Conservation (phyloP, 345 rosid genomes). For the Populus davidiana region DNA sequence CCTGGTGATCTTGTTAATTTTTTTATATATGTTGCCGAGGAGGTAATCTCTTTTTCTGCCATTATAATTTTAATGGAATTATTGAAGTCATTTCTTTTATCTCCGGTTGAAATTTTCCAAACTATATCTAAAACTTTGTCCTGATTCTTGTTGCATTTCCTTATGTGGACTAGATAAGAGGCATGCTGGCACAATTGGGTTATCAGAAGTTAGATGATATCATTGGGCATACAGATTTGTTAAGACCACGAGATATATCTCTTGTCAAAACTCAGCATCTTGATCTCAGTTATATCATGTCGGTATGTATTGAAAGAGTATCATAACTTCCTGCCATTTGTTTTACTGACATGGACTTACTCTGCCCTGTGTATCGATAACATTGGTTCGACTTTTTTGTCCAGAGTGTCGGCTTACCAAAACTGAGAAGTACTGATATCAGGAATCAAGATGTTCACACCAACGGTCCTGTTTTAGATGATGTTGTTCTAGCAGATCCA, state of each 20-base stretch:
- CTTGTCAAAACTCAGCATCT: slow-evolving; percentile 98
- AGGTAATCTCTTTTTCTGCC: slow-evolving; percentile 48
- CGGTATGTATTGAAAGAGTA: slow-evolving; percentile 45
- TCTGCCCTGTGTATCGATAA: slow-evolving; percentile 9
- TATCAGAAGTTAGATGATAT: slow-evolving; percentile 86
- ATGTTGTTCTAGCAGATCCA: slow-evolving; percentile 71
- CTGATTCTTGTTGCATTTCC: not conserved
- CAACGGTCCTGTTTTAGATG: slow-evolving; percentile 87
- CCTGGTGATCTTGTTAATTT: slow-evolving; percentile 98
- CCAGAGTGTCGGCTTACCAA: slow-evolving; percentile 82
- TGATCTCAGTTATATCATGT: slow-evolving; percentile 73
- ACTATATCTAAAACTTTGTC: not conserved
- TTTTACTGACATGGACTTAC: slow-evolving; percentile 4
- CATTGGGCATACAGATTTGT: slow-evolving; percentile 78
- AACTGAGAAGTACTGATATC: slow-evolving; percentile 82
- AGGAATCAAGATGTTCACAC: slow-evolving; percentile 88
- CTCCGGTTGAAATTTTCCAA: slow-evolving; percentile 1
- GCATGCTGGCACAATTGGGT: slow-evolving; percentile 88
- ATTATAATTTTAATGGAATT: slow-evolving; percentile 1
- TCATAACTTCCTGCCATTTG: slow-evolving; percentile 1
- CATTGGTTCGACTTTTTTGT: slow-evolving; percentile 13
- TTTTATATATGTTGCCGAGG: slow-evolving; percentile 96
- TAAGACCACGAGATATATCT: slow-evolving; percentile 82
- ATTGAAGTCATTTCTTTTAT: slow-evolving; percentile 2
- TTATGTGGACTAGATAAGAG: slow-evolving; percentile 66